Evolutionary conservation across 768 basidiomycete genomes (phyloP), one percentile per base, ranked within the genome.

Genomic region (Kwoniella botswanensis): DNA sequence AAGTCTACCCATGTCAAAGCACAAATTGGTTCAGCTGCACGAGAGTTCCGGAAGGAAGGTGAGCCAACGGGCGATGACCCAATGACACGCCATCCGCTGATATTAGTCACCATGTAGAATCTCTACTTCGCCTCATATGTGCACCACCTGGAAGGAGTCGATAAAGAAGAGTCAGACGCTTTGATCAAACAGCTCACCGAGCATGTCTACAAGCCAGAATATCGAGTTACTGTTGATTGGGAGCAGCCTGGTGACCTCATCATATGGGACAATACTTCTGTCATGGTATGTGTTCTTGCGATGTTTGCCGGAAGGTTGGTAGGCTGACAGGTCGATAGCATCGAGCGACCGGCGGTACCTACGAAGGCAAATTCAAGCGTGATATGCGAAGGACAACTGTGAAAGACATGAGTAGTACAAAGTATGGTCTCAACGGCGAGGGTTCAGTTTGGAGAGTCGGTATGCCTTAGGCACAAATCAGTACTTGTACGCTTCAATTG

Each of bases 111-210:
- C 61, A 63, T 52, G 73, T 71, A 11, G 63, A 46, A 46, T 17
- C 44, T 46, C 44, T 46, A 46, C 44, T 46, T 46, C 44, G 57
- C 57, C 11, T 46, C 70, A 21, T 68, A 74, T 53, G 63, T 71
- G 24, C 73, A 74, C 42, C 71, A 71, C 42, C 55, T 74, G 17
- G 73, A 74, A 15, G 73, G 65, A 43, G 65, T 74, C 57, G 63
- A 66, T 56, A 58, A 60, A 42, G 74, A 69, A 44, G 71, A 72
- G 42, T 72, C 71, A 11, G 67, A 72, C 43, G 54, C 54, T 17
- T 21, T 72, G 10, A 61, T 72, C 46, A 44, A 62, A 24, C 46
- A 69, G 35, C 68, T 75, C 17, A 57, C 59, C 21, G 55, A 75
- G 29, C 67, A 70, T 29, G 71, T 75, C 52, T 58, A 71, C 53